Base-by-base conservation (phyloP, 768 basidiomycete species). In the Cyathus striatus region DNA sequence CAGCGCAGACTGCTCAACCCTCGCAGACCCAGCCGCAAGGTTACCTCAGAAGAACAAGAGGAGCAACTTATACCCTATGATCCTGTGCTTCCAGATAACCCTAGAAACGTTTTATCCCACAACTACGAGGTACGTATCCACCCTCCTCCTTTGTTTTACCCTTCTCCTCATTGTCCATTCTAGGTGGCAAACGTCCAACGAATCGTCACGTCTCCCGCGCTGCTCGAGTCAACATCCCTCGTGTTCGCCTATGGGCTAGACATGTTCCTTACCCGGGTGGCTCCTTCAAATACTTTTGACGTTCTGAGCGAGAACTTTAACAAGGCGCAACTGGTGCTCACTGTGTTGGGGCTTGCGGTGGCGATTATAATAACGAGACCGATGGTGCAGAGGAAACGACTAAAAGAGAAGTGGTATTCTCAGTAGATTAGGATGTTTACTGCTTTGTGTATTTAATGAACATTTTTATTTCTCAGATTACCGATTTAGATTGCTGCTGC, bases 271-370 rank as follows among this genome's bases (percentile, higher is more conserved):
- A 90, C 90, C 9, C 78, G 91, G 13, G 75, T 90, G 3, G 77
- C 88, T 27, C 91, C 94, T 1, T 93, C 90, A 9, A 81, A 79
- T 30, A 90, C 91, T 16, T 98, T 98, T 54, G 95, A 98, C 56
- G 82, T 96, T 20, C 76, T 98, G 6, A 90, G 78, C 53, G 87
- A 93, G 60, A 83, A 72, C 55, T 98, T 98, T 63, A 97, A 97
- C 69, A 96, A 97, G 69, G 72, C 68, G 1, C 95, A 98, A 61
- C 71, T 98, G 18, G 79, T 94, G 49, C 62, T 92, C 22, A 97
- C 92, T 1, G 79, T 95, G 24, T 61, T 66, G 1, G 90, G 77
- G 0, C 60, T 98, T 45, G 73, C 69, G 2, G 53, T 78, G 4
- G 94, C 84, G n/a, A 89, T 96, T 48, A 59, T 80, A n/a, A 59